Evolutionary conservation across 495 filamentous ascomycete genomes (phyloP).

Genomic region (Glonium stellatum): DNA sequence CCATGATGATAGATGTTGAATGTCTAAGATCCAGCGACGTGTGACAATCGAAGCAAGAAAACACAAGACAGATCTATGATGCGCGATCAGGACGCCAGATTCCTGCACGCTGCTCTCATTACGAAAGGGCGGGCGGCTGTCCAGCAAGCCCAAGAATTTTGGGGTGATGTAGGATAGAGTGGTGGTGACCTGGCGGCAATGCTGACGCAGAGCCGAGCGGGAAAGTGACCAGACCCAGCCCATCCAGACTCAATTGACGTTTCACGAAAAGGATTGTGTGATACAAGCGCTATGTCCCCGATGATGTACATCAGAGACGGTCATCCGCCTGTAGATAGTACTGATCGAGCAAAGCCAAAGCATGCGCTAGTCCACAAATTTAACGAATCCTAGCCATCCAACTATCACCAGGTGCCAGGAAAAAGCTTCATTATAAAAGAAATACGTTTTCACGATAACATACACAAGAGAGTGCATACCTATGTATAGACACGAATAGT

Average conservation of each 20-base stretch:
- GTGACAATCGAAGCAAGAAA: neutral
- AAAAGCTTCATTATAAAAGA: neutral
- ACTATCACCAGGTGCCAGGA: too few relatives aligned
- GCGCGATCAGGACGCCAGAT: neutral
- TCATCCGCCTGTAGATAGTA: too few relatives aligned
- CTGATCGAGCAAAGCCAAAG: too few relatives aligned
- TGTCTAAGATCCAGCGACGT: neutral
- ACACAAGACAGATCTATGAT: neutral
- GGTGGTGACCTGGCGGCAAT: neutral
- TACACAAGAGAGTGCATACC: constrained; percentile 22
- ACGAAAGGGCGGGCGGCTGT: neutral
- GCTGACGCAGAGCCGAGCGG: neutral
- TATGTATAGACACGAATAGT: constrained; percentile 25
- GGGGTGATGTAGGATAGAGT: neutral
- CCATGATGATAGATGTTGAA: neutral
- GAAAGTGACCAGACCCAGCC: too few relatives aligned
- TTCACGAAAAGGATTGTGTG: too few relatives aligned
- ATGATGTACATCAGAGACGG: too few relatives aligned
- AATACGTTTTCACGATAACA: constrained; percentile 26
- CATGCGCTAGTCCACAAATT: too few relatives aligned
- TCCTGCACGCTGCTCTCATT: neutral
- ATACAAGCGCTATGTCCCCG: too few relatives aligned
- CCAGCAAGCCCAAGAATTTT: neutral
- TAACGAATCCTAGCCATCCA: too few relatives aligned
- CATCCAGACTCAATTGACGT: too few relatives aligned